Conservation (phyloP, 163 green algal genomes). For the Trebouxia gelatinosa region DNA sequence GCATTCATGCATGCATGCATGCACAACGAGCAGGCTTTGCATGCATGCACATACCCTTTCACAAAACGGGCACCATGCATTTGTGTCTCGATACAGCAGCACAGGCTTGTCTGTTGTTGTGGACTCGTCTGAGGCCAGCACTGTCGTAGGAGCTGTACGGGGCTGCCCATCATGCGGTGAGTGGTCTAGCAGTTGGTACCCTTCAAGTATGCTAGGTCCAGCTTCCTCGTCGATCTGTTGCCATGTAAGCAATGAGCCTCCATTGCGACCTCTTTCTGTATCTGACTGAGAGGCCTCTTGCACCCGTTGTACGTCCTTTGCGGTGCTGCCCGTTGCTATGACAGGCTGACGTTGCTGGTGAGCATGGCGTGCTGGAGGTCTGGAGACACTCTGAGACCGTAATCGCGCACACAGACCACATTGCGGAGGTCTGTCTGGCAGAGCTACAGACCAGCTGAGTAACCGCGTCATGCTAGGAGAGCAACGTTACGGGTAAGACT, state of each 20-base stretch:
- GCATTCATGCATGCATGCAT: no score
- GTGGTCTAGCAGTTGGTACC: slow-evolving; percentile 9
- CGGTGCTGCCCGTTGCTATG: no score
- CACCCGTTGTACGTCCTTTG: not conserved
- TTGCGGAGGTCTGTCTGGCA: no score
- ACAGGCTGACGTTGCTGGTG: no score
- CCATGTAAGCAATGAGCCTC: not conserved
- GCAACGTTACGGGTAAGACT: no score
- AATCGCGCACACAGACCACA: no score
- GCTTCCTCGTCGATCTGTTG: not conserved
- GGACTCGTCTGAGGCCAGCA: slow-evolving; percentile 10
- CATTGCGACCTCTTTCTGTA: not conserved
- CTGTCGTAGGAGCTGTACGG: slow-evolving; percentile 6
- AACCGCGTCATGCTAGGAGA: no score
- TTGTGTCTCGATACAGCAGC: slow-evolving; percentile 53
- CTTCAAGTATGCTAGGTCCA: slow-evolving; percentile 5
- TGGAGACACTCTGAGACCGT: no score
- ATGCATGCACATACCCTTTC: slow-evolving; percentile 41
- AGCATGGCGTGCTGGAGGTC: no score
- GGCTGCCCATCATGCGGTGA: not conserved
- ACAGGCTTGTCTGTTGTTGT: slow-evolving; percentile 31
- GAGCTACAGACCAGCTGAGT: no score
- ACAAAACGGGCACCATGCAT: slow-evolving; percentile 57
- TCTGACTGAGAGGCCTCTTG: not conserved
- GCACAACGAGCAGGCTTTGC: no score